phyloP scores from a whole-genome alignment of 306 rosid genomes.

The Parietaria judaica region DNA sequence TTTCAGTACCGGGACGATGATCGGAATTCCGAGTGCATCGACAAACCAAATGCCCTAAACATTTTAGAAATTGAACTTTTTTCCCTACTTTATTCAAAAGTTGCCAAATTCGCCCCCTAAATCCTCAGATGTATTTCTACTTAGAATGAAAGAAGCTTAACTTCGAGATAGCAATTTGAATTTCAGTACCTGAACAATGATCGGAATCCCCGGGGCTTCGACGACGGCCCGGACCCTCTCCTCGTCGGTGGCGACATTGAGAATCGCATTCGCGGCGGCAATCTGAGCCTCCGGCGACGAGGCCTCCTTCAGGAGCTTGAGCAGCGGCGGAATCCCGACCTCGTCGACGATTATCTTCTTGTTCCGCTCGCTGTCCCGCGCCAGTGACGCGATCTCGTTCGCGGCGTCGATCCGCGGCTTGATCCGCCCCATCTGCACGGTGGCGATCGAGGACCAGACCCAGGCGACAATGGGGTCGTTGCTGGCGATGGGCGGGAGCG shows the following conservation, averaged over 20 bases:
- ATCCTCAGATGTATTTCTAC: too few relatives aligned
- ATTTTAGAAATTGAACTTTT: too few relatives aligned
- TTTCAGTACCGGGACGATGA: too few relatives aligned
- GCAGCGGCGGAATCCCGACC: slow-evolving; percentile 59
- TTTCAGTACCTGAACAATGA: slow-evolving; percentile 24
- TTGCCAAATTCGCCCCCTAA: too few relatives aligned
- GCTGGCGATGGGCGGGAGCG: slow-evolving; percentile 71
- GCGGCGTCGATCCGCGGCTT: slow-evolving; percentile 66
- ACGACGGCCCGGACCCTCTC: slow-evolving; percentile 33
- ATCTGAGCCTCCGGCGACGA: slow-evolving; percentile 56
- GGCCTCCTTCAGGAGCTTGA: slow-evolving; percentile 58
- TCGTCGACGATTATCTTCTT: slow-evolving; percentile 70
- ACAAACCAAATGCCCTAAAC: too few relatives aligned
- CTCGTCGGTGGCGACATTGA: slow-evolving; percentile 33
- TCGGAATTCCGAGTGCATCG: too few relatives aligned
- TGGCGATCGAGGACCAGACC: slow-evolving; percentile 64
- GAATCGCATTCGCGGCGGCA: slow-evolving; percentile 62
- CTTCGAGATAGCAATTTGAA: too few relatives aligned
- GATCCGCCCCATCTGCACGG: slow-evolving; percentile 66
- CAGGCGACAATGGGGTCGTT: slow-evolving; percentile 74
- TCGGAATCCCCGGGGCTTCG: slow-evolving; percentile 37
- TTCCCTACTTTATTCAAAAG: too few relatives aligned
- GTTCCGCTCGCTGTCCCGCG: slow-evolving; percentile 50
- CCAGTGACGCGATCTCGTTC: slow-evolving; percentile 34
- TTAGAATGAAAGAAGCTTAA: too few relatives aligned